A percentile compares a stretch with the other conserved stretches of the same genome.
Evolutionary conservation across 2,329 filamentous ascomycete species (phyloP).

Genomic region (Claviceps purpurea): DNA sequence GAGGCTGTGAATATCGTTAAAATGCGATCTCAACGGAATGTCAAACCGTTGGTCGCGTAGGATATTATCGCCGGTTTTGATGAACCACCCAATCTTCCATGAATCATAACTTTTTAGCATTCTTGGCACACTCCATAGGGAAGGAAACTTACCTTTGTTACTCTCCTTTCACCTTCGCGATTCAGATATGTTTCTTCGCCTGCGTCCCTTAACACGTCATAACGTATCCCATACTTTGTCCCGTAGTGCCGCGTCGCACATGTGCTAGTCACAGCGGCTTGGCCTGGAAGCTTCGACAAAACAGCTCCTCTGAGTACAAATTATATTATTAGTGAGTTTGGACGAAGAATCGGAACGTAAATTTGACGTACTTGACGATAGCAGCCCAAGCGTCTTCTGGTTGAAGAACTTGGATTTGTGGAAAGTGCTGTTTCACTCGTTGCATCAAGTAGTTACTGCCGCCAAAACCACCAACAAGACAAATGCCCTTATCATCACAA

Average conservation of each 20-base stretch:
- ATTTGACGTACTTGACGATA: constrained; percentile 2
- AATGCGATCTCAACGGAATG: fast-evolving
- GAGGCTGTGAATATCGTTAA: not conserved
- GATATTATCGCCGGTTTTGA: not conserved
- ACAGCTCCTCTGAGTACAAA: not conserved
- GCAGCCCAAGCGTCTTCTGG: constrained; percentile 4
- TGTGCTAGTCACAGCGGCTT: not conserved
- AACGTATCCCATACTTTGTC: fast-evolving
- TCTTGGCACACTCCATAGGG: not conserved
- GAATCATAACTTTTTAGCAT: not conserved
- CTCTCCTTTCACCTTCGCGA: not conserved
- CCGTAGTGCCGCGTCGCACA: constrained; percentile 2
- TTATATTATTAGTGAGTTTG: not conserved
- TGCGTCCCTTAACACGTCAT: not conserved
- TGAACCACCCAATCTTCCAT: constrained; percentile 4
- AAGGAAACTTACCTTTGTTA: not conserved
- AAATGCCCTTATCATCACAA: constrained; percentile 1
- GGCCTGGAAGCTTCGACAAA: not conserved
- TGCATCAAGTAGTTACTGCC: constrained; percentile 3
- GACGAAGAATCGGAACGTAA: not conserved
- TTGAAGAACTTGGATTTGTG: constrained; percentile 1
- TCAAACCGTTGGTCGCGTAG: not conserved
- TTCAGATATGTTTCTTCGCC: not conserved
- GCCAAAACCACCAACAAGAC: constrained; percentile 4
- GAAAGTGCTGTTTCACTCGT: not conserved